Base-by-base conservation (phyloP, 2,329 filamentous ascomycete genomes). In the Pyrenophora graminea region DNA sequence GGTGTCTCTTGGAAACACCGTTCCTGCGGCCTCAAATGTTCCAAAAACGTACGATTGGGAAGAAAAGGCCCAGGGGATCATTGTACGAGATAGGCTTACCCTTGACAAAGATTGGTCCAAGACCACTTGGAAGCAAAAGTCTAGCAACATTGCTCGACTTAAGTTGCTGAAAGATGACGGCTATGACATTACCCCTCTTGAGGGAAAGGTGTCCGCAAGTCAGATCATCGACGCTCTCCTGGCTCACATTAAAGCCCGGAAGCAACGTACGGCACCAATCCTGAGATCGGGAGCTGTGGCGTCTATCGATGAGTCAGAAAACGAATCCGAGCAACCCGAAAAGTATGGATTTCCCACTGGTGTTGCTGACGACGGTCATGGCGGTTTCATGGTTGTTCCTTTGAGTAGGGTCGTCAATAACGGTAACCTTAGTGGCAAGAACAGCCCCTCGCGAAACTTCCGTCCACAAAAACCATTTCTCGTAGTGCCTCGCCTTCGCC, bases 121-220 rank as follows among this genome's bases (percentile, higher is more conserved):
- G 4, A 25, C 23, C 12, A 58, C 51, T 9, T 58, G 55, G 52
- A 55, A 52, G n/a, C 45, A 46, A 36, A 58, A 58, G 19, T 39
- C 48, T 7, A 55, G 36, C 39, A 58, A 47, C 12, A 25, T 43
- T 13, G 32, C 39, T 7, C 39, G 55, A 12, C 39, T 55, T 8
- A 49, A 52, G 25, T 21, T 58, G n/a, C 27, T 58, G 7, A 48
- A 55, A 39, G 45, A 58, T n/a, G 48, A 58, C 15, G 55, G 55
- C 6, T 55, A 52, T 23, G 48, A 58, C 15, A 55, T 58, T 6
- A 17, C 2, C 6, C 21, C 39, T n/a, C 25, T 58, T 9, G 6
- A 18, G 13, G 9, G 1, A 40, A 52, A 27, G 42, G 39, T 8
- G 36, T 27, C 18, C 1, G 32, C 48, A 1, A 45, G 49, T n/a